Evolutionary conservation across 345 rosid species (phyloP), one percentile per base, ranked within the genome.

Genomic region (Rhizophora mangle): DNA sequence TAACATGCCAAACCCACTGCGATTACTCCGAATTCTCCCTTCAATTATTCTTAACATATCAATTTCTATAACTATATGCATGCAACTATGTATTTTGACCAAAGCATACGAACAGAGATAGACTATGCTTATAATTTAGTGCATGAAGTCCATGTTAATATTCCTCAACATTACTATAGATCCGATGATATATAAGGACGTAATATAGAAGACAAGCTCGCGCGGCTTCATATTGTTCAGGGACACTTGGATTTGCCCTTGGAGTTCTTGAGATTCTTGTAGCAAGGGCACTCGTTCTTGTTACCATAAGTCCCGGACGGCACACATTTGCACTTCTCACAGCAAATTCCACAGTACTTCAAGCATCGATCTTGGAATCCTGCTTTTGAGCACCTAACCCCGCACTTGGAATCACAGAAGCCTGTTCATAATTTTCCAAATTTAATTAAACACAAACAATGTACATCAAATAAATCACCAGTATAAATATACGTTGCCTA

Each of bases 291-390:
- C 71, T 90, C 89, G 49, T 88, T 49, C 85, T 87, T 92, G 85
- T 90, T 55, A 39, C 98, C 98, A 3, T 68, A 90, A 43, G 96
- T 89, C 57, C 98, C 95, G 1, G 94, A 84, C 6, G 98, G 98
- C 46, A 90, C 98, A 65, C 98, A 92, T 1, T 79, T 11, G 78
- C 98, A 92, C 58, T 85, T 84, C 58, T 68, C 76, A 19, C 98
- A 92, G 82, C 98, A 92, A 27, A 90, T 88, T 31, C 85, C 88
- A 64, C 98, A 92, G 74, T 88, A 92, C 68, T 85, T 78, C 67
- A 88, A 64, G 80, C 98, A 92, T 64, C 86, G 62, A n/a, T 86
- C 89, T 62, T 74, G 61, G 56, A 53, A 13, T 31, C 98, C 87
- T 8, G 96, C 92, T 80, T 81, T 81, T 22, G 89, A 79, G 81